Evolutionary conservation across 1,284 basidiomycete species (phyloP).

Genomic region (Leccinum fuscescens): DNA sequence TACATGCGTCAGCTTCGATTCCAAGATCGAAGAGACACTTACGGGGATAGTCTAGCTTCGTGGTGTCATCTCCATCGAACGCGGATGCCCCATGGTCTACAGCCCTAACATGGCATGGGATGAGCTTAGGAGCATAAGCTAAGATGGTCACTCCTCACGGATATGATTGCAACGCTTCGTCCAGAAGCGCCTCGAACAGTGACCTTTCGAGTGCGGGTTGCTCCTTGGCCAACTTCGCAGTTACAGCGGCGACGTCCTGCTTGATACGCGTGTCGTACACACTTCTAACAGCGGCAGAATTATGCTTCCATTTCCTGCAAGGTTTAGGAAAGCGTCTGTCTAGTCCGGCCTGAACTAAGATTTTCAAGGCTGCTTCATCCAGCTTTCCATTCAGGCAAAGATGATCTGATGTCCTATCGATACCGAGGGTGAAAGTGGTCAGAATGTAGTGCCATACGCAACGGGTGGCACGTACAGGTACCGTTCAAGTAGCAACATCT

Average conservation of each 20-base stretch:
- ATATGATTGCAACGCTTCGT: constrained; percentile 21
- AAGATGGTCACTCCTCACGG: constrained; percentile 22
- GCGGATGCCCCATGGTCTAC: constrained; percentile 17
- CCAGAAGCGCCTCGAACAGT: constrained; percentile 26
- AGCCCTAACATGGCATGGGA: constrained; percentile 7
- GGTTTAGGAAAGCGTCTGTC: constrained; percentile 22
- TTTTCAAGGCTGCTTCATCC: constrained; percentile 27
- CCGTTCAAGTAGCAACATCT: too few species aligned
- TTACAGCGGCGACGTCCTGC: not conserved
- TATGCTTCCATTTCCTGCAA: constrained; percentile 26
- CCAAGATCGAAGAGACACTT: not conserved
- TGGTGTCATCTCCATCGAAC: not conserved
- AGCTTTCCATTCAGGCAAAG: constrained; percentile 31
- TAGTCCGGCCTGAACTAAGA: constrained; percentile 35
- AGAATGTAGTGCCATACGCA: too few species aligned
- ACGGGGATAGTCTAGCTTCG: constrained; percentile 12
- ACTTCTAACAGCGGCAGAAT: constrained; percentile 3
- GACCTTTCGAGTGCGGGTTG: constrained; percentile 6
- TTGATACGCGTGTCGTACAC: not conserved
- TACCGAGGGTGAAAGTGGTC: not conserved
- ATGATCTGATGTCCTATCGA: constrained; percentile 22
- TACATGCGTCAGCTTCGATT: not conserved
- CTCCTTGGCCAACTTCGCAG: constrained; percentile 7
- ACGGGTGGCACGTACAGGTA: too few species aligned
- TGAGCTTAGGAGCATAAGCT: not conserved